A percentile compares a stretch with the other conserved stretches of the same genome.
Conservation (phyloP, 192 early-diverging fungal genomes). For the Podila horticola region DNA sequence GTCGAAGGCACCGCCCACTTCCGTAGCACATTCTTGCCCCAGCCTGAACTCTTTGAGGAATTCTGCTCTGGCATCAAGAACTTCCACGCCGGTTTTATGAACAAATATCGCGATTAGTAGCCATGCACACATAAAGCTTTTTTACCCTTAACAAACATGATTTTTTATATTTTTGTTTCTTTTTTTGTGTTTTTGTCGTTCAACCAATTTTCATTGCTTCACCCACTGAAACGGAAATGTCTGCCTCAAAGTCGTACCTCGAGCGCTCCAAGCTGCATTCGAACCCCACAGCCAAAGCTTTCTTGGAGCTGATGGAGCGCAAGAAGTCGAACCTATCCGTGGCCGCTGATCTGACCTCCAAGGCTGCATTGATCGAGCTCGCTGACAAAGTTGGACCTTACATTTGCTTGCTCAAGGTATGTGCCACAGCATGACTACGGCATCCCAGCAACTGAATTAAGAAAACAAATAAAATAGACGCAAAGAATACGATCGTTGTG, state of each 20-base stretch:
- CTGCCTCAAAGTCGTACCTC: constrained; percentile 65
- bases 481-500: background rate
- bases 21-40: constrained; percentile 96
- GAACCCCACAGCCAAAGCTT: constrained; percentile 79
- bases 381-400: constrained; percentile 93
- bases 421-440: background rate
- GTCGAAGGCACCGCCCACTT: constrained; percentile 92
- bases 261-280: constrained; percentile 72
- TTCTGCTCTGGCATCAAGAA: constrained; percentile 80
- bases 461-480: background rate
- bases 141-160: background rate
- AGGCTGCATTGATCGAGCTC: constrained; percentile 86
- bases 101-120: constrained; percentile 68
- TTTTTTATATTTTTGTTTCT: constrained; percentile 1
- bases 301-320: constrained; percentile 86
- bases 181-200: constrained; percentile 6
- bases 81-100: constrained; percentile 89
- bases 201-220: background rate
- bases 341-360: constrained; percentile 90
- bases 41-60: constrained; percentile 90
- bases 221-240: constrained; percentile 12
- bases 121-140: background rate
- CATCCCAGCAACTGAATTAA: background rate
- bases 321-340: constrained; percentile 94
- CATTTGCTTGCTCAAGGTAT: constrained; percentile 93